These are phyloP conservation scores for Xylaria polymorpha DNA, from an alignment of 2,329 filamentous ascomycete species.

Conservation along the genomic window DNA sequence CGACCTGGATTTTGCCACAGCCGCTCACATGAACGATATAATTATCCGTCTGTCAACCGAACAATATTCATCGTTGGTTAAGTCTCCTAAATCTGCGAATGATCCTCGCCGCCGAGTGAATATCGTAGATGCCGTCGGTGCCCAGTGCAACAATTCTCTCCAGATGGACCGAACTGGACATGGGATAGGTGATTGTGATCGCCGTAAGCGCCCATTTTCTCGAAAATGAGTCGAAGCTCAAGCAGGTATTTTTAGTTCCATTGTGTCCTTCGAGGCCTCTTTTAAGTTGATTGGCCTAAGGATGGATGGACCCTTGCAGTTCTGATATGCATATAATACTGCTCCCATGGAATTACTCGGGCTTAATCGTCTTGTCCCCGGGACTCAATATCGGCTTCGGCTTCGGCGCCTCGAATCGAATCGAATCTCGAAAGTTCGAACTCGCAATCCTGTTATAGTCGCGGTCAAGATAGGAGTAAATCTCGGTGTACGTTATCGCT, in stretches of 20 bases:
- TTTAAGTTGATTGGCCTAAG: not conserved
- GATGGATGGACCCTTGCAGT: not conserved
- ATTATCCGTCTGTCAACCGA: not conserved
- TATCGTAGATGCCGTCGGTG: not conserved
- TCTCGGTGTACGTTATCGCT: not conserved
- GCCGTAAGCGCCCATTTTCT: not conserved
- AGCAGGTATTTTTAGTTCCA: not conserved
- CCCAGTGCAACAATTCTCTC: not conserved
- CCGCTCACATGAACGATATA: not conserved
- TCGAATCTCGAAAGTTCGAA: not conserved
- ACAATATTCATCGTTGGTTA: not conserved
- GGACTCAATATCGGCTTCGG: not conserved
- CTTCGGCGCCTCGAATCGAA: not conserved
- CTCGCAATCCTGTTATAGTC: not conserved
- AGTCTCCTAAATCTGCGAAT: not conserved
- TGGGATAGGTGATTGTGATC: not conserved
- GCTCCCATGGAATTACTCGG: not conserved
- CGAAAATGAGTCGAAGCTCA: not conserved
- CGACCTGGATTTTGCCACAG: conserved; percentile 3
- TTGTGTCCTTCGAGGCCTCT: not conserved
- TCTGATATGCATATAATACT: not conserved
- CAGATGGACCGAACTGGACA: not conserved
- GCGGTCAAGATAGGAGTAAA: not conserved
- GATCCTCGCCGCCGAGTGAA: not conserved
- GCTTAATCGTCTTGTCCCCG: not conserved